phyloP scores from a whole-genome alignment of 495 filamentous ascomycete species.

The Xylaria acuta region DNA sequence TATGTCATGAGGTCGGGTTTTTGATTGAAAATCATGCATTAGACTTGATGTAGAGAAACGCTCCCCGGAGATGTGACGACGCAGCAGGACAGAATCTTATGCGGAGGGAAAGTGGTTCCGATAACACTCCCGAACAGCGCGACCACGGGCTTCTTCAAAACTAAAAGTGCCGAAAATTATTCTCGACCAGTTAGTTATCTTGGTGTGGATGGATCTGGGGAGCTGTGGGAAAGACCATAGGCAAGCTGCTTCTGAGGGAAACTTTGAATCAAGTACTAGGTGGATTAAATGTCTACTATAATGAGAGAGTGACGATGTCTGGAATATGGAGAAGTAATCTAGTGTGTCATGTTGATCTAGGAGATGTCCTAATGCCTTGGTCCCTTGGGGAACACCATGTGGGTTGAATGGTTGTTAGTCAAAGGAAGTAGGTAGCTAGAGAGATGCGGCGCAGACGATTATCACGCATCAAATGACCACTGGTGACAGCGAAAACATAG shows the following conservation, averaged over 20 bases:
- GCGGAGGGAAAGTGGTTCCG: neutral
- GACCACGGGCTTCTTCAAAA: neutral
- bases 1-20: neutral
- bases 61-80: neutral
- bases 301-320: neutral
- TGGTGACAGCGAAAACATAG: neutral
- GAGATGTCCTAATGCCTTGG: neutral
- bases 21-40: neutral
- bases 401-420: neutral
- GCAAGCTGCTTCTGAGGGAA: neutral
- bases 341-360: neutral
- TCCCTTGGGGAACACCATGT: neutral
- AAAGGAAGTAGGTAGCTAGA: neutral
- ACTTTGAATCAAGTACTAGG: neutral
- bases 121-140: neutral
- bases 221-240: neutral
- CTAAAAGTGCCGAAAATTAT: too few relatives aligned
- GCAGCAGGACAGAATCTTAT: neutral
- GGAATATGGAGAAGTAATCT: neutral
- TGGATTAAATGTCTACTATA: neutral
- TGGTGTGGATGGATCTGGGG: neutral
- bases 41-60: neutral
- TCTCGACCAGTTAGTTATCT: neutral
- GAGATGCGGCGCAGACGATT: neutral
- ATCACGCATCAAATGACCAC: neutral